These are phyloP conservation scores for Cochlearia excelsa DNA, from an alignment of 345 rosid genomes.

Conservation along the genomic window DNA sequence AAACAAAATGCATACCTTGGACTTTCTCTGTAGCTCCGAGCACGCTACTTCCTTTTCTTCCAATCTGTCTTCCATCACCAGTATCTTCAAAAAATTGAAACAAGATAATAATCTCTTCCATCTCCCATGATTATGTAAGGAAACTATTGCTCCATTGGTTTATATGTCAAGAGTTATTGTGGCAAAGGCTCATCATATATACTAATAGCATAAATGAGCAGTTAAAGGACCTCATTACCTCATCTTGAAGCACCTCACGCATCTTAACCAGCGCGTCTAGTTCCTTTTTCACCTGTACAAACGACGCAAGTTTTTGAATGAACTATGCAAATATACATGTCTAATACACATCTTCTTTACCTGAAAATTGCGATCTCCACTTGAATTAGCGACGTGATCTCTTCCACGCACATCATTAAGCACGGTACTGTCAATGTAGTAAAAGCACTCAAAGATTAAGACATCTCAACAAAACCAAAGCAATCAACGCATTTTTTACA, in stretches of 20 bases:
- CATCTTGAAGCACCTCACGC: conserved; percentile 53
- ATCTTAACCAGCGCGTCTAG: conserved; percentile 47
- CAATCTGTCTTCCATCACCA: conserved; percentile 48
- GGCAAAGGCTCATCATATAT: conserved; percentile 8
- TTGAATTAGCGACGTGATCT: conserved; percentile 53
- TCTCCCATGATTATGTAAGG: background rate
- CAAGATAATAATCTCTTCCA: conserved; percentile 13
- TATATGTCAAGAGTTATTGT: conserved; percentile 1
- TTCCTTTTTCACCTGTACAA: conserved; percentile 55
- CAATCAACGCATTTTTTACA: conserved; percentile 2
- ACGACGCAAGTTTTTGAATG: background rate
- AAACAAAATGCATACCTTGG: conserved; percentile 46
- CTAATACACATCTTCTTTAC: conserved; percentile 35
- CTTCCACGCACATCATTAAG: conserved; percentile 40
- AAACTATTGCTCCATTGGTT: background rate
- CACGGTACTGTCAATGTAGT: conserved; percentile 43
- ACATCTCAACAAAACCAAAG: background rate
- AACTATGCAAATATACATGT: conserved; percentile 7
- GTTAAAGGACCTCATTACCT: conserved; percentile 46
- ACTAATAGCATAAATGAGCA: background rate
- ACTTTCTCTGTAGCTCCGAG: conserved; percentile 56
- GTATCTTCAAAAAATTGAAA: conserved; percentile 47
- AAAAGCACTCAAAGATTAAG: conserved; percentile 13
- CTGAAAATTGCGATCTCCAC: conserved; percentile 46
- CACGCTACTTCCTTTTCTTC: conserved; percentile 47